These are phyloP conservation scores for Coniochaeta sp. DNA, from an alignment of 2,329 filamentous ascomycete genomes.

Conservation along the genomic window DNA sequence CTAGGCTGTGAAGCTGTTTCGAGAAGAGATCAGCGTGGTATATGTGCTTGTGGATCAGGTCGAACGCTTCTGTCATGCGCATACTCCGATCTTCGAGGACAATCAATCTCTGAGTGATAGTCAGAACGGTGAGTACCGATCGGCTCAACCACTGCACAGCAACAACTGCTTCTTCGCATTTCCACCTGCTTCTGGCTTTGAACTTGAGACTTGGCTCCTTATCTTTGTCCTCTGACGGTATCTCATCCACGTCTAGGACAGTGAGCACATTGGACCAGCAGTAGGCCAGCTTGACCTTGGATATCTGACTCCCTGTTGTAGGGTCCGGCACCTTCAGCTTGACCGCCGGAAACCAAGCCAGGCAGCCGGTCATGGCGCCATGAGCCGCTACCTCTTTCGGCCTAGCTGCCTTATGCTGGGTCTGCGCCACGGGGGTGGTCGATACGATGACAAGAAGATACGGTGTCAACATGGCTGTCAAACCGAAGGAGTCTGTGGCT, in stretches of 20 bases:
- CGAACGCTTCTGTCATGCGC: conserved; percentile 90
- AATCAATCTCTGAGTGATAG: conserved; percentile 86
- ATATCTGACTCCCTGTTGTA: conserved; percentile 58
- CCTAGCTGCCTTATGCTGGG: conserved; percentile 85
- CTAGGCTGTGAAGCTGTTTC: conserved; percentile 70
- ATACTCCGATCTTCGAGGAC: conserved; percentile 86
- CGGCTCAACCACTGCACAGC: conserved; percentile 94
- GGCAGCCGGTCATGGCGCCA: conserved; percentile 83
- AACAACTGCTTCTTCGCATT: conserved; percentile 89
- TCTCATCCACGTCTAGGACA: conserved; percentile 78
- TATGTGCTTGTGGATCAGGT: conserved; percentile 84
- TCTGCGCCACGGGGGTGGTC: conserved; percentile 91
- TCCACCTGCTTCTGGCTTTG: conserved; percentile 78
- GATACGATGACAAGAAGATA: conserved; percentile 96
- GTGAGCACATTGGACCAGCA: conserved; percentile 99
- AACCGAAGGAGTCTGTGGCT: conserved; percentile 74
- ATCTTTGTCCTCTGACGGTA: conserved; percentile 59
- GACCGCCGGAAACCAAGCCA: conserved; percentile 96
- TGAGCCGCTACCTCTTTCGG: conserved; percentile 89
- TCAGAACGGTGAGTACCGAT: conserved; percentile 84
- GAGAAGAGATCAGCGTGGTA: conserved; percentile 91
- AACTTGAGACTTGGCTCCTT: conserved; percentile 76
- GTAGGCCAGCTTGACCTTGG: conserved; percentile 84
- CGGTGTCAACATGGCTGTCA: conserved; percentile 92
- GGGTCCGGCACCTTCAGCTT: conserved; percentile 73